phyloP scores from a whole-genome alignment of 345 rosid species.

The Tarenaya hassleriana region DNA sequence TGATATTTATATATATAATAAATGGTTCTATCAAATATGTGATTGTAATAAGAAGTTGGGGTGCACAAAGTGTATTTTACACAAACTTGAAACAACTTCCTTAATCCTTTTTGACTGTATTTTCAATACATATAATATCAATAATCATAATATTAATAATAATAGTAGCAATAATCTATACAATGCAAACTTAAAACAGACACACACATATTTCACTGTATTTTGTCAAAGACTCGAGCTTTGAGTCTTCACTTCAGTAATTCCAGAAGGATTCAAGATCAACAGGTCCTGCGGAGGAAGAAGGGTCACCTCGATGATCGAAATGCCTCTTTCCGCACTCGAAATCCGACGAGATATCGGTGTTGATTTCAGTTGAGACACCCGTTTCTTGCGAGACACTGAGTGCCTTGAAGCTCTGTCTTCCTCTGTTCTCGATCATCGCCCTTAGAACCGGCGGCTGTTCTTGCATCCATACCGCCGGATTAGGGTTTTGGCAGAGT shows the following conservation, averaged over 20 bases:
- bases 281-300: conserved; percentile 42
- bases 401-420: conserved; percentile 39
- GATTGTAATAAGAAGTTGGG: too few species aligned
- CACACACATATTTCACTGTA: too few species aligned
- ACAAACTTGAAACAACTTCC: too few species aligned
- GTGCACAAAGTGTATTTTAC: too few species aligned
- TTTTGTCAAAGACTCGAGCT: too few species aligned
- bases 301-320: conserved; percentile 39
- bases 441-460: conserved; percentile 42
- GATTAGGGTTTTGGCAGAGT: conserved; percentile 31
- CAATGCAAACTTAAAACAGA: too few species aligned
- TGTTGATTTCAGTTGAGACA: conserved; percentile 31
- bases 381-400: conserved; percentile 49
- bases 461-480: conserved; percentile 41
- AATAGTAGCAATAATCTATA: too few species aligned
- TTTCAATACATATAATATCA: too few species aligned
- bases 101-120: too few species aligned
- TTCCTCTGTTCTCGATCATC: conserved; percentile 38
- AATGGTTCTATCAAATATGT: too few species aligned
- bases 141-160: too few species aligned
- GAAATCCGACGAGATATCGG: conserved; percentile 46
- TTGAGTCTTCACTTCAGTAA: conserved; percentile 37
- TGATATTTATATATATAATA: too few species aligned
- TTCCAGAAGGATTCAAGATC: conserved; percentile 69
- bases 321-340: conserved; percentile 41